Conservation (phyloP, 345 rosid genomes). For the Ceriops tagal region DNA sequence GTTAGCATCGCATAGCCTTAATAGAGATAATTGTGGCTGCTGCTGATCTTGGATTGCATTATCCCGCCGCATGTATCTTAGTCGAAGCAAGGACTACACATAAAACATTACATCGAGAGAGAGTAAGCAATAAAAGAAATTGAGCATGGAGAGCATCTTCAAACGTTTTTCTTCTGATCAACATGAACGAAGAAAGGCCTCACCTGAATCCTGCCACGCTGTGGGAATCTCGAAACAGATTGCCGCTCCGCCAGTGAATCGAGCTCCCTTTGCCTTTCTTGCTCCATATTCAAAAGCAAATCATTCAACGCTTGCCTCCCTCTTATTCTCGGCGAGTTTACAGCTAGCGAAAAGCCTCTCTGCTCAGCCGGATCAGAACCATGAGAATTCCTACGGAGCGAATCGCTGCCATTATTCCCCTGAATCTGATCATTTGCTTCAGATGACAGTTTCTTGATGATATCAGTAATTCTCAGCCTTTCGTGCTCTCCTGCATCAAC, state of each 20-base stretch:
- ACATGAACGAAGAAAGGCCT: not conserved
- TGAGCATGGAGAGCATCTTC: too few relatives aligned
- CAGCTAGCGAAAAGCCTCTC: conserved; percentile 29
- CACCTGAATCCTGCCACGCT: conserved; percentile 85
- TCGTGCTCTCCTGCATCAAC: conserved; percentile 45
- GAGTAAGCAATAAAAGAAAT: too few relatives aligned
- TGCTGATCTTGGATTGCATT: conserved; percentile 41
- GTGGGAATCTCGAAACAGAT: conserved; percentile 58
- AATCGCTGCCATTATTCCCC: conserved; percentile 6
- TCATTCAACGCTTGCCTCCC: conserved; percentile 82
- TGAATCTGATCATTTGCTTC: conserved; percentile 22
- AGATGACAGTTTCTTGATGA: conserved; percentile 45
- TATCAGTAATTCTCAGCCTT: conserved; percentile 61
- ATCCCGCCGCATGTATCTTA: conserved; percentile 55
- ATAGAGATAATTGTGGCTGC: conserved; percentile 22
- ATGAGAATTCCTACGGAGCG: conserved; percentile 16
- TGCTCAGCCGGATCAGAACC: conserved; percentile 27
- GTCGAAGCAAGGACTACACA: conserved; percentile 60
- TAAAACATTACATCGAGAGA: not conserved
- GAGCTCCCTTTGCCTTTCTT: conserved; percentile 56
- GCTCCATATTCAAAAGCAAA: conserved; percentile 52
- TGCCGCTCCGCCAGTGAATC: conserved; percentile 40
- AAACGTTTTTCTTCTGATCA: not conserved
- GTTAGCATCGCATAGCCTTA: conserved; percentile 20
- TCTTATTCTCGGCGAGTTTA: conserved; percentile 53